Conservation (phyloP, 2,329 filamentous ascomycete species). For the Aspergillus ruber region DNA sequence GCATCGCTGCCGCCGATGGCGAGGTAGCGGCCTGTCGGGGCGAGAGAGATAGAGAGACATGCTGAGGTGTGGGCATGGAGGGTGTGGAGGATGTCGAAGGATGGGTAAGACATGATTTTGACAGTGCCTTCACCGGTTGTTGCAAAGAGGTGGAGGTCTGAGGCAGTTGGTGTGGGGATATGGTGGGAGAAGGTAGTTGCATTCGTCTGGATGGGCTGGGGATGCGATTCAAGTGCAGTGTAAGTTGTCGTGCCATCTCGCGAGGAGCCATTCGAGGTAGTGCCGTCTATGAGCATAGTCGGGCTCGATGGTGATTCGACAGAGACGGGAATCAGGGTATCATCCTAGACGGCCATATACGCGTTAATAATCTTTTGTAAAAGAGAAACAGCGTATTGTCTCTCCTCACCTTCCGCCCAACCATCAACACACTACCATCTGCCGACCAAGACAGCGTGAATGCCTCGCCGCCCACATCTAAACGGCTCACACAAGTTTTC, state of each 20-base stretch:
- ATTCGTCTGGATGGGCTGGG: conserved; percentile 44
- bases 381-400: background rate
- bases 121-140: conserved; percentile 46
- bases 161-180: conserved; percentile 26
- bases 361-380: background rate
- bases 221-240: conserved; percentile 36
- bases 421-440: conserved; percentile 42
- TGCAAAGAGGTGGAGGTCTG: conserved; percentile 39
- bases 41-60: conserved; percentile 41
- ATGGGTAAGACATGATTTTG: conserved; percentile 43
- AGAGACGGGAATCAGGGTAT: conserved; percentile 42
- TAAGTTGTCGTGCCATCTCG: conserved; percentile 24
- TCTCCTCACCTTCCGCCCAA: conserved; percentile 42
- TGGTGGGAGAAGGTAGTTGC: conserved; percentile 43
- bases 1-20: conserved; percentile 45
- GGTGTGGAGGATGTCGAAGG: conserved; percentile 39
- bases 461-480: conserved; percentile 45
- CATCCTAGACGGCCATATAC: conserved; percentile 28
- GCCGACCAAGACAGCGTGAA: conserved; percentile 45
- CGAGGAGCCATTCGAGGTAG: conserved; percentile 4
- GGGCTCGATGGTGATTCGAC: conserved; percentile 36
- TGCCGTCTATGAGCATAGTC: conserved; percentile 16
- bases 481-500: conserved; percentile 41
- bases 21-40: conserved; percentile 43
- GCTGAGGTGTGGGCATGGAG: conserved; percentile 45